Conservation (phyloP, 352 stramenopile genomes). For the Globisporangium middletonii region DNA sequence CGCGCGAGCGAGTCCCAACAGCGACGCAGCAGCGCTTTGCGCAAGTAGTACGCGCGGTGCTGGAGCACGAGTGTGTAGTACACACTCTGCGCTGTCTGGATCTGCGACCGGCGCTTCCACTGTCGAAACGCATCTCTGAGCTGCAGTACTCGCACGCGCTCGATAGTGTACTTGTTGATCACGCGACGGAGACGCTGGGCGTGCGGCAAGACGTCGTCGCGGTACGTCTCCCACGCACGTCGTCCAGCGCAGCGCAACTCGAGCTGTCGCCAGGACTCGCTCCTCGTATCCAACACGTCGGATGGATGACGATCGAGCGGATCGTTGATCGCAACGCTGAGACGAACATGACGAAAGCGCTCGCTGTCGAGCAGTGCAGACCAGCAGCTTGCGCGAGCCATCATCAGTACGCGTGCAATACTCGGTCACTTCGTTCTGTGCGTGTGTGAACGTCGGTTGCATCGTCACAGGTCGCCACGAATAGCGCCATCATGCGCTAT, state of each 20-base stretch:
- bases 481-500: not conserved
- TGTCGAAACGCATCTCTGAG: not conserved
- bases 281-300: too few species aligned
- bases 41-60: constrained; percentile 3
- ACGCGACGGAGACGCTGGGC: not conserved
- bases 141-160: not conserved
- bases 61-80: constrained; percentile 1
- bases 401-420: not conserved
- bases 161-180: constrained; percentile 2
- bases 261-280: too few species aligned
- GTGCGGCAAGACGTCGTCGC: not conserved
- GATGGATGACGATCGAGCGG: too few species aligned
- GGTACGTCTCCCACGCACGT: constrained; percentile 1
- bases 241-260: not conserved
- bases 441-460: too few species aligned
- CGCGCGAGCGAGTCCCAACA: constrained; percentile 1
- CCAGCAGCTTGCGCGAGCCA: too few species aligned
- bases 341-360: too few species aligned
- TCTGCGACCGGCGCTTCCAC: constrained; percentile 1
- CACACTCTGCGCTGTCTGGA: not conserved
- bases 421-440: too few species aligned
- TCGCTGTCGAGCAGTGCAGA: too few species aligned
- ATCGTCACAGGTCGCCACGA: too few species aligned
- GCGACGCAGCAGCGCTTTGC: constrained; percentile 4
- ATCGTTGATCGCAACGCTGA: too few species aligned